Percentiles rank a stretch among this genome's conserved stretches.
These are phyloP conservation scores for Byssothecium circinans DNA, from an alignment of 2,329 filamentous ascomycete genomes.

Conservation along the genomic window DNA sequence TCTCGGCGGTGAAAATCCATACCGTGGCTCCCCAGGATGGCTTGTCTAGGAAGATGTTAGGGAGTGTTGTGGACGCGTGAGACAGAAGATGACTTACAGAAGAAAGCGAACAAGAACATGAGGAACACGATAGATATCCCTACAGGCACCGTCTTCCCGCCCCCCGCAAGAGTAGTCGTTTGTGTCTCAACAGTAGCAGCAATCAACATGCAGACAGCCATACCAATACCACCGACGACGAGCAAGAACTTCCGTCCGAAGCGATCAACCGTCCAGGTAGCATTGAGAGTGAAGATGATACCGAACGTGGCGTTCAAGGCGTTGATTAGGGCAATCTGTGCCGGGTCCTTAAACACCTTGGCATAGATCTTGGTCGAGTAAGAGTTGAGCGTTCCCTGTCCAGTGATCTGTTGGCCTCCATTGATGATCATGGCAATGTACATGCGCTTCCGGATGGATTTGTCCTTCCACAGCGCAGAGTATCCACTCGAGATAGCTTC, in stretches of 20 bases:
- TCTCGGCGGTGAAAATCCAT: conserved; percentile 71
- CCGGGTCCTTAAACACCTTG: conserved; percentile 62
- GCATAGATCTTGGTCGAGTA: conserved; percentile 76
- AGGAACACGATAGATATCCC: conserved; percentile 70
- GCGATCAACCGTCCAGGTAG: conserved; percentile 71
- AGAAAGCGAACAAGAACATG: conserved; percentile 66
- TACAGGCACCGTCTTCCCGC: conserved; percentile 60
- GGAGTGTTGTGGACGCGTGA: conserved; percentile 7
- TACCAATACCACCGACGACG: conserved; percentile 68
- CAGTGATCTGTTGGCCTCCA: conserved; percentile 70
- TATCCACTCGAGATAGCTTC: conserved; percentile 67
- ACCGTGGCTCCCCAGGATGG: conserved; percentile 70
- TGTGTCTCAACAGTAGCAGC: conserved; percentile 60
- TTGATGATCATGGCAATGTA: conserved; percentile 68
- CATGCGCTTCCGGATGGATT: conserved; percentile 67
- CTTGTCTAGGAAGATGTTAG: conserved; percentile 55
- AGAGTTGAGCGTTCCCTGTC: conserved; percentile 71
- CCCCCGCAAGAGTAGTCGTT: conserved; percentile 55
- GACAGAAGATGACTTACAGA: conserved; percentile 49
- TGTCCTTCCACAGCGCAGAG: conserved; percentile 69
- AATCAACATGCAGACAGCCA: conserved; percentile 71
- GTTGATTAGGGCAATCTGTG: conserved; percentile 70
- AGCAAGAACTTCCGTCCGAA: conserved; percentile 72
- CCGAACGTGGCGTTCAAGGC: conserved; percentile 73
- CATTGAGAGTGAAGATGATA: conserved; percentile 73